Base-by-base conservation (phyloP, 768 basidiomycete species). In the Kwoniella mangroviensis region DNA sequence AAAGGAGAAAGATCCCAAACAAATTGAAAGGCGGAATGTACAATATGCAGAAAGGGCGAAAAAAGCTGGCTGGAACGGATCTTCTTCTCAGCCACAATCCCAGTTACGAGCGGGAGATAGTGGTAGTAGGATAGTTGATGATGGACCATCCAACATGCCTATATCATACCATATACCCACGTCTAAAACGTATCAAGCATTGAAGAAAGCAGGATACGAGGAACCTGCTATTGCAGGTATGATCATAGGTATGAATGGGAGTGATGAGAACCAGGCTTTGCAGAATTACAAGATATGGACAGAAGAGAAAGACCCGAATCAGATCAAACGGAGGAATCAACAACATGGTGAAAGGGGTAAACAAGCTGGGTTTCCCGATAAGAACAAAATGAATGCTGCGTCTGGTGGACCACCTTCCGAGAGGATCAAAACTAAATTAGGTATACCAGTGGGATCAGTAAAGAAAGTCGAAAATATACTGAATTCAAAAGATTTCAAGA, bases 41-140 rank as follows among this genome's bases (percentile, higher is more conserved):
- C 56, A 70, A 41, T 70, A 70, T 65, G 63, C 63, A 2, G 57
- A 42, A 5, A 24, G 56, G 19, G 69, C 69, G 1, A 61, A 54
- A 43, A 40, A 59, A 45, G 49, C 56, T 2, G 69, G 58, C 0
- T 60, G 63, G 69, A 60, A 60, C 21, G 40, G 19, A 22, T 26
- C 22, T 57, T 57, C 56, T 15, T 57, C 56, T 5, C 10, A 34
- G 6, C 11, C 34, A 9, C n/a, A n/a, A n/a, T 17, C 22, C 19
- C 28, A 43, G 9, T 9, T 4, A 42, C 4, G 9, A 17, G 15
- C 17, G 12, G 58, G 41, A 12, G 21, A n/a, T 41, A 34, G 15
- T n/a, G 41, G 40, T 41, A 34, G 34, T 34, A 34, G 9, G 34
- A 19, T 11, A 42, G 28, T 34, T 41, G 52, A 54, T 53, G 63